A percentile compares a stretch with the other conserved stretches of the same genome.
These are phyloP conservation scores for Plasmodium cynomolgi DNA, from an alignment of 169 alveolate species.

Conservation along the genomic window DNA sequence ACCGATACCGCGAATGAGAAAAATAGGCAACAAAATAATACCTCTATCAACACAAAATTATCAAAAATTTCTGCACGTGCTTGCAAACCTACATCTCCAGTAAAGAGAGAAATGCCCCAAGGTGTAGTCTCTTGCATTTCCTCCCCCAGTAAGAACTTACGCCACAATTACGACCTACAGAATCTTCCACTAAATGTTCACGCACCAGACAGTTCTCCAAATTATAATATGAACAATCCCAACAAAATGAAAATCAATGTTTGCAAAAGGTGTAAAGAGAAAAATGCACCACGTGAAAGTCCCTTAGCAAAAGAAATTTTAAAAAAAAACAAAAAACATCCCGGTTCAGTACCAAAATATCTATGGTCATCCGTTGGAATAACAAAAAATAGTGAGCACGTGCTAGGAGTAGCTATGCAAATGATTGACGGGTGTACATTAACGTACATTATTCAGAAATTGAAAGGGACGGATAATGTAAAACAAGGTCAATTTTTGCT, in stretches of 20 bases:
- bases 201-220: background rate
- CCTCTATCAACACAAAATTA: background rate
- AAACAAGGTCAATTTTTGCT: slow-evolving; percentile 70
- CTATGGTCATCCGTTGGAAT: slow-evolving; percentile 79
- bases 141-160: background rate
- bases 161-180: background rate
- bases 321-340: background rate
- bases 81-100: background rate
- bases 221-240: slow-evolving; percentile 10
- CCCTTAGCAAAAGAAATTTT: slow-evolving; percentile 25
- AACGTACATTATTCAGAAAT: slow-evolving; percentile 77
- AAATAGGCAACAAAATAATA: background rate
- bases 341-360: slow-evolving; percentile 77
- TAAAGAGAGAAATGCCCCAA: background rate
- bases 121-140: background rate
- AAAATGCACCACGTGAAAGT: slow-evolving; percentile 13
- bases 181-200: background rate
- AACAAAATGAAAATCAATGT: slow-evolving; percentile 13
- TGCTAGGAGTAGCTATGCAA: slow-evolving; percentile 83
- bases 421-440: slow-evolving; percentile 80
- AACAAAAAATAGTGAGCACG: slow-evolving; percentile 55
- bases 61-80: background rate
- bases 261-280: slow-evolving; percentile 31
- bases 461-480: slow-evolving; percentile 64
- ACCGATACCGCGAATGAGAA: background rate